A percentile compares a stretch with the other conserved stretches of the same genome.
Conservation (phyloP, 768 basidiomycete genomes). For the Boletus vermiculosoides region DNA sequence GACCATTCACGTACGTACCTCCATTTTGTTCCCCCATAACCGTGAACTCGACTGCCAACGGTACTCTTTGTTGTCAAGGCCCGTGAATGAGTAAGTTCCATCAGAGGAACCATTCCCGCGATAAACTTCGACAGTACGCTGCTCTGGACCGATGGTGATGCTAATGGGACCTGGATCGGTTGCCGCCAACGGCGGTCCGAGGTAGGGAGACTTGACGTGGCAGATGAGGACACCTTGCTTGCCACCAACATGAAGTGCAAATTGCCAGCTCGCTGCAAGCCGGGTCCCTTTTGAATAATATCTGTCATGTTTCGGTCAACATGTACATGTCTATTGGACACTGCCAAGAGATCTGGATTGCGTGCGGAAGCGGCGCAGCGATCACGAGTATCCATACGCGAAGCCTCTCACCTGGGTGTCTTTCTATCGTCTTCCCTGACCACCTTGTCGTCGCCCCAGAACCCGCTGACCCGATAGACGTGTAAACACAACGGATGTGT, state of each 20-base stretch:
- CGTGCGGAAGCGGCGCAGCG: background rate
- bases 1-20: conserved; percentile 22
- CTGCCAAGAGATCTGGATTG: background rate
- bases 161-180: conserved; percentile 18
- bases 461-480: conserved; percentile 28
- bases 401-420: conserved; percentile 25
- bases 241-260: conserved; percentile 20
- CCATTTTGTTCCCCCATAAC: conserved; percentile 15
- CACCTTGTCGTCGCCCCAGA: conserved; percentile 31
- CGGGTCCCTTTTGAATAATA: conserved; percentile 27
- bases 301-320: conserved; percentile 10
- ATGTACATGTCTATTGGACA: background rate
- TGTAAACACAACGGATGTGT: conserved; percentile 21
- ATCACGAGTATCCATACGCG: background rate
- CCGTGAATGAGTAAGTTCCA: conserved; percentile 23
- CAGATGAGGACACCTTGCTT: conserved; percentile 23
- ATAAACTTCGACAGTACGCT: conserved; percentile 8
- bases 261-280: conserved; percentile 18
- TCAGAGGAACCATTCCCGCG: conserved; percentile 1
- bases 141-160: conserved; percentile 17
- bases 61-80: conserved; percentile 23
- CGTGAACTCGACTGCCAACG: conserved; percentile 22
- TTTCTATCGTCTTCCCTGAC: conserved; percentile 26
- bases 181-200: conserved; percentile 21
- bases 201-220: conserved; percentile 28